These are phyloP conservation scores for Amniculicola lignicola DNA, from an alignment of 495 filamentous ascomycete species.

Conservation along the genomic window DNA sequence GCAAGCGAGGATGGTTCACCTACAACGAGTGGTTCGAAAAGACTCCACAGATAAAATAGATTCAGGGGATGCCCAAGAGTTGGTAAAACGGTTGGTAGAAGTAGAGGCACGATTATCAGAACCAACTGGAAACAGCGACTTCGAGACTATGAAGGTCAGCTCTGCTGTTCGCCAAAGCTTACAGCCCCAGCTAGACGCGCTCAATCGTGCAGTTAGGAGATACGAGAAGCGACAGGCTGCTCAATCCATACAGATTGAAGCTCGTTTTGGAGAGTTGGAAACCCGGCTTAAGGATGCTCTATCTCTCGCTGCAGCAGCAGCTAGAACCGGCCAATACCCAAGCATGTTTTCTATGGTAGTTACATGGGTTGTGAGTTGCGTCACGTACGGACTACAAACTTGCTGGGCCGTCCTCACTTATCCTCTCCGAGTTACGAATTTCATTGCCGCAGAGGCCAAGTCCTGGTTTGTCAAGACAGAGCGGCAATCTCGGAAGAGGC, in stretches of 20 bases:
- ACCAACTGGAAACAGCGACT: constrained; percentile 35
- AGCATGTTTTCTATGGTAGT: constrained; percentile 26
- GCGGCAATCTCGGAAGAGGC: constrained; percentile 10
- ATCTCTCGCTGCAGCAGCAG: constrained; percentile 70
- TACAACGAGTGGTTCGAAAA: constrained; percentile 69
- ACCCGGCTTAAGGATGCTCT: constrained; percentile 70
- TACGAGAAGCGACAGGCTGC: constrained; percentile 86
- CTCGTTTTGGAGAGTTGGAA: constrained; percentile 67
- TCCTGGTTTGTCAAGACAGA: constrained; percentile 18
- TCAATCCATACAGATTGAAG: constrained; percentile 69
- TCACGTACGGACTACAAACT: constrained; percentile 19
- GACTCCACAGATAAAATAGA: constrained; percentile 46
- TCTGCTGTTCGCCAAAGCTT: constrained; percentile 61
- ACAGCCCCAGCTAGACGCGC: constrained; percentile 80
- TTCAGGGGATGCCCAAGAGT: constrained; percentile 50
- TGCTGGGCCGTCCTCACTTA: constrained; percentile 20
- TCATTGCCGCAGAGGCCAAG: constrained; percentile 6
- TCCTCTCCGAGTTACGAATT: constrained; percentile 14
- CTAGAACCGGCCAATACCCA: constrained; percentile 46
- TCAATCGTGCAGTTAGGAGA: constrained; percentile 85
- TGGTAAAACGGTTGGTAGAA: constrained; percentile 64
- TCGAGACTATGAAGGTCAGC: constrained; percentile 49
- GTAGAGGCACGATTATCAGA: constrained; percentile 61
- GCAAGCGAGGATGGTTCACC: constrained; percentile 71
- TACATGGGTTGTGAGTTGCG: constrained; percentile 10